Conservation (phyloP, 164 flowering plant species). For the Santalum album region DNA sequence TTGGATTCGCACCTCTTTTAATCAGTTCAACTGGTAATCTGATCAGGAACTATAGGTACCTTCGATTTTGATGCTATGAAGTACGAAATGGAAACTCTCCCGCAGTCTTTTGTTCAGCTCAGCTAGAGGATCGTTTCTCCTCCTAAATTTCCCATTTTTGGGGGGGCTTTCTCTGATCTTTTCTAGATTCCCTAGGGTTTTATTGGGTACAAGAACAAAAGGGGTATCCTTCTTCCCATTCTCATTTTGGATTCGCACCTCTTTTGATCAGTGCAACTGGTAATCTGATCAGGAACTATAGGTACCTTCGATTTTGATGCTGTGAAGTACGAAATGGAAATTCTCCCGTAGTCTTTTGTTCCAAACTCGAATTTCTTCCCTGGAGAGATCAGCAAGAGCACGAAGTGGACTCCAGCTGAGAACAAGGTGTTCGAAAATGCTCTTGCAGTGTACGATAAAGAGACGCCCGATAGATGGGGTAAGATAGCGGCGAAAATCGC, state of each 20-base stretch:
- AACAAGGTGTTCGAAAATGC: conserved; percentile 64
- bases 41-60: no score
- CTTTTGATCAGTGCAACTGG: no score
- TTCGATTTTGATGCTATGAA: neutral
- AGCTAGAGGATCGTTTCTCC: no score
- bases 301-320: no score
- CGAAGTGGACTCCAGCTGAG: conserved; percentile 54
- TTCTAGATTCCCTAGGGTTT: neutral
- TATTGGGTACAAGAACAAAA: conserved; percentile 6
- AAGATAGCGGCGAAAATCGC: conserved; percentile 59
- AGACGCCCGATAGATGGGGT: conserved; percentile 57
- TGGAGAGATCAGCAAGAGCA: conserved; percentile 13
- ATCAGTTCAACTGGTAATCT: no score
- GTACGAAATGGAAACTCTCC: conserved; percentile 25
- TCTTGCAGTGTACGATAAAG: conserved; percentile 44
- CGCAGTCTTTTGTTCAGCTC: conserved; percentile 9
- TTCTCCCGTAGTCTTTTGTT: conserved; percentile 18
- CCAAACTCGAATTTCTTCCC: neutral
- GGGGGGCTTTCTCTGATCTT: no score
- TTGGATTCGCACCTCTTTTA: conserved; percentile 14
- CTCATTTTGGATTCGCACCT: conserved; percentile 19
- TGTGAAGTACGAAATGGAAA: conserved; percentile 19
- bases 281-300: no score
- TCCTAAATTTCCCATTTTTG: no score
- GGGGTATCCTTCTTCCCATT: conserved; percentile 16